Evolutionary conservation across 345 rosid genomes (phyloP).

Genomic region (Rhizophora mangle): DNA sequence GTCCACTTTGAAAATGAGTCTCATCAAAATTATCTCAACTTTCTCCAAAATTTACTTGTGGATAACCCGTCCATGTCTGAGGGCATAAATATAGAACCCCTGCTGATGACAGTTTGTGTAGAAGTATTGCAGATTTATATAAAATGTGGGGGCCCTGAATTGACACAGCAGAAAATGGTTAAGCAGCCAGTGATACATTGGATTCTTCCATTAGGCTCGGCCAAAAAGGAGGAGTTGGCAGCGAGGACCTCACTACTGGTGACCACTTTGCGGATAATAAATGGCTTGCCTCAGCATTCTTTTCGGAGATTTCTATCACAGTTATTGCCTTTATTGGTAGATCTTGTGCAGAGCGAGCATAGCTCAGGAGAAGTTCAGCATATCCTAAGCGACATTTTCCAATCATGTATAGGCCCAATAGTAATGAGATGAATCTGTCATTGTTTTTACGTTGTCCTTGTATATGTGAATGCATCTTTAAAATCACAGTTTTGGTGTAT

Average conservation of each 20-base stretch:
- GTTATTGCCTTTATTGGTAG: constrained; percentile 72
- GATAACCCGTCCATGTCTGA: constrained; percentile 39
- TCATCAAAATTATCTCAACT: constrained; percentile 60
- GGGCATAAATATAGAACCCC: constrained; percentile 56
- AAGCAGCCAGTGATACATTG: constrained; percentile 39
- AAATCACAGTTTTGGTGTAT: constrained; percentile 32
- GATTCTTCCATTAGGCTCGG: constrained; percentile 66
- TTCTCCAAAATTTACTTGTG: constrained; percentile 50
- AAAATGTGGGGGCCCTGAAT: constrained; percentile 37
- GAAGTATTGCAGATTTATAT: constrained; percentile 61
- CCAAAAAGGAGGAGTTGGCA: constrained; percentile 74
- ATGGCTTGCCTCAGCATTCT: constrained; percentile 46
- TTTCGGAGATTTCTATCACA: constrained; percentile 49
- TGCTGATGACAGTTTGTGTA: constrained; percentile 50
- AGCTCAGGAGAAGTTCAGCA: constrained; percentile 74
- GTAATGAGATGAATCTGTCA: constrained; percentile 31
- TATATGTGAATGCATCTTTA: constrained; percentile 5
- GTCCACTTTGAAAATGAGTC: constrained; percentile 89
- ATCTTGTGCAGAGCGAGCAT: constrained; percentile 79
- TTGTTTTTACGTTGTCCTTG: not conserved
- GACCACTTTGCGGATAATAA: constrained; percentile 52
- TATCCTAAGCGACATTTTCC: constrained; percentile 59
- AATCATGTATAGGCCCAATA: constrained; percentile 79
- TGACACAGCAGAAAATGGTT: constrained; percentile 22
- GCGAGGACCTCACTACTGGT: constrained; percentile 65